Evolutionary conservation across 495 filamentous ascomycete genomes (phyloP), one percentile per base, ranked within the genome.

Genomic region (Xanthoparmelia taractica): DNA sequence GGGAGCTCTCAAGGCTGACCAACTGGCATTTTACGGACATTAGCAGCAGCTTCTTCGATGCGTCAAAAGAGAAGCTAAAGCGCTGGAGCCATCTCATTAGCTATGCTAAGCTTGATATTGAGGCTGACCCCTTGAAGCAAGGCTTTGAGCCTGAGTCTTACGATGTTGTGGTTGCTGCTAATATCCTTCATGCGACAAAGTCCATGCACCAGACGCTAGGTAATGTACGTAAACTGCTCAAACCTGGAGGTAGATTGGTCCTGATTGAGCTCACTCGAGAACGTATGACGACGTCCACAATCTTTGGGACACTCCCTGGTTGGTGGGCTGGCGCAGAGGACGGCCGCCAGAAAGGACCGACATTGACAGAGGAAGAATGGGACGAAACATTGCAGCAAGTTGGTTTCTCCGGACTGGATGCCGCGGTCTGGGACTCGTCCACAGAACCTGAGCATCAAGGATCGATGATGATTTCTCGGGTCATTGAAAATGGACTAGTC

Each of bases 1-100:
- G 17, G 6, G 58, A 45, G 7, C 25, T 45, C 3, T 23, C 47
- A 6, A 36, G 37, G 12, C 47, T 60, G 27, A 41, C 17, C 2
- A 38, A 23, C 0, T 68, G 59, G 20, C n/a, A 69, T 5, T 78
- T 73, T 52, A 79, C 78, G 13, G 78, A 80, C 45, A 72, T 80
- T 1, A 78, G 77, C 0, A 61, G 69, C 10, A 67, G 66, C 0
- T 78, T 76, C 63, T 78, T 80, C 25, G 72, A 75, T 36, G 61
- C 59, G 17, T 73, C 73, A 0, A 62, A 65, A 17, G 67, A 71
- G n/a, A 38, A 61, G 8, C 73, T 68, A 34, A 25, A 55, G 1
- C 55, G 57, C 10, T 58, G 20, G 31, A 37, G 31, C 27, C n/a
- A 65, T 63, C 31, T 47, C 10, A 63, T 67, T 4, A 38, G 55